phyloP scores from a whole-genome alignment of 202 grass and related monocot species.

The Carex arenaria region DNA sequence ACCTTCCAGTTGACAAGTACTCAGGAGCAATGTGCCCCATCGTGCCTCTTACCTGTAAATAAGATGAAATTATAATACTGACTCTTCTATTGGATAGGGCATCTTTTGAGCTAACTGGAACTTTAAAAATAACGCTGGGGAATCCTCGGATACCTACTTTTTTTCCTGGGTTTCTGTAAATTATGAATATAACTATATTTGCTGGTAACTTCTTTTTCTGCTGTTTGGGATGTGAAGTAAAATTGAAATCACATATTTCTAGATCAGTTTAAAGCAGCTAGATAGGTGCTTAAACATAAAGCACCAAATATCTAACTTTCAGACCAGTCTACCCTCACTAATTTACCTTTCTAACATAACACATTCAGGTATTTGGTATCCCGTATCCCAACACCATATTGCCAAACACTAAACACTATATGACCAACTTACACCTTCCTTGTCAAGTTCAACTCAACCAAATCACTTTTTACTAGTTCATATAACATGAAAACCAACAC shows the following conservation, averaged over 20 bases:
- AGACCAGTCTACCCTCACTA: background rate
- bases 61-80: background rate
- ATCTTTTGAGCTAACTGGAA: background rate
- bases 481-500: background rate
- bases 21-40: constrained; percentile 93
- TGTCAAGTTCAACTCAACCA: background rate
- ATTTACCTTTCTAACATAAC: background rate
- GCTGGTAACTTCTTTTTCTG: background rate
- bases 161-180: background rate
- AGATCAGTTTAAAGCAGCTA: background rate
- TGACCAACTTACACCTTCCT: background rate
- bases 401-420: background rate
- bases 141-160: background rate
- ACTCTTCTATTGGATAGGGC: background rate
- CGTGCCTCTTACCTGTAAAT: constrained; percentile 45
- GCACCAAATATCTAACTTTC: background rate
- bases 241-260: background rate
- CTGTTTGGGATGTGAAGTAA: background rate
- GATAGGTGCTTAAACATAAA: background rate
- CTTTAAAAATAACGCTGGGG: background rate
- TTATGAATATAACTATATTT: background rate
- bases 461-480: background rate
- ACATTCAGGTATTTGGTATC: background rate
- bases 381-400: background rate
- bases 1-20: constrained; percentile 75